phyloP scores from a whole-genome alignment of 306 rosid species.

The Pterocarpus santalinus region DNA sequence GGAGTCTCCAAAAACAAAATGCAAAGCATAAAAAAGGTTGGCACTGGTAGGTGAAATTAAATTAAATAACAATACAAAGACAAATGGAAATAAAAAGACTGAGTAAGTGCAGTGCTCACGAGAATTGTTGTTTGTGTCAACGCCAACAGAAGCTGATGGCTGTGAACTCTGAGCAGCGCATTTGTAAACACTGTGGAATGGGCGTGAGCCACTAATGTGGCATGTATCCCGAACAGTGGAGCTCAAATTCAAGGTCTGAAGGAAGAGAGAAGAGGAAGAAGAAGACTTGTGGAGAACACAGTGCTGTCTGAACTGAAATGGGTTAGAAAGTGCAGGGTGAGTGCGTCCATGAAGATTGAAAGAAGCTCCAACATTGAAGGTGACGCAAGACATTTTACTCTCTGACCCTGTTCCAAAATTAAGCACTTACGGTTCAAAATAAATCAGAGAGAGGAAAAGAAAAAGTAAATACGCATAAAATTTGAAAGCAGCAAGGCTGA shows the following conservation, averaged over 20 bases:
- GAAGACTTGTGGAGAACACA: slow-evolving; percentile 33
- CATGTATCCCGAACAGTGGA: not conserved
- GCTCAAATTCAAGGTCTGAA: slow-evolving; percentile 34
- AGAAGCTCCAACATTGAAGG: slow-evolving; percentile 53
- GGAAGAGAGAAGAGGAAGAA: slow-evolving; percentile 21
- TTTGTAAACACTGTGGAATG: slow-evolving; percentile 22
- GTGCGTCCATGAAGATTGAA: slow-evolving; percentile 40
- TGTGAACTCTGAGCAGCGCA: slow-evolving; percentile 43
- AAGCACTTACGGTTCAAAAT: not conserved
- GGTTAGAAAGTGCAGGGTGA: slow-evolving; percentile 39
- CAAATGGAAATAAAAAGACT: not conserved
- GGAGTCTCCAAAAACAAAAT: not conserved
- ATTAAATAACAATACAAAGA: not conserved
- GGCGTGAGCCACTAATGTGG: not conserved
- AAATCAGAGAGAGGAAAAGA: not conserved
- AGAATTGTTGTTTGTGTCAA: slow-evolving; percentile 23
- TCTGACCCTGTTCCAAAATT: slow-evolving; percentile 1
- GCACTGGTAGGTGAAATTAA: not conserved
- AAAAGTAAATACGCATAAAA: not conserved
- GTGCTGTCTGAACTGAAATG: slow-evolving; percentile 24
- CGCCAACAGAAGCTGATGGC: slow-evolving; percentile 43
- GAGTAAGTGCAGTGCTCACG: slow-evolving; percentile 44
- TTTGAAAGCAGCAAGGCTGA: not conserved
- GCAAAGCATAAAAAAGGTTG: not conserved
- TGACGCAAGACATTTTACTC: slow-evolving; percentile 55